A percentile compares a stretch with the other conserved stretches of the same genome.
Evolutionary conservation across 495 filamentous ascomycete genomes (phyloP).

Genomic region (Penicillium malachiteum): DNA sequence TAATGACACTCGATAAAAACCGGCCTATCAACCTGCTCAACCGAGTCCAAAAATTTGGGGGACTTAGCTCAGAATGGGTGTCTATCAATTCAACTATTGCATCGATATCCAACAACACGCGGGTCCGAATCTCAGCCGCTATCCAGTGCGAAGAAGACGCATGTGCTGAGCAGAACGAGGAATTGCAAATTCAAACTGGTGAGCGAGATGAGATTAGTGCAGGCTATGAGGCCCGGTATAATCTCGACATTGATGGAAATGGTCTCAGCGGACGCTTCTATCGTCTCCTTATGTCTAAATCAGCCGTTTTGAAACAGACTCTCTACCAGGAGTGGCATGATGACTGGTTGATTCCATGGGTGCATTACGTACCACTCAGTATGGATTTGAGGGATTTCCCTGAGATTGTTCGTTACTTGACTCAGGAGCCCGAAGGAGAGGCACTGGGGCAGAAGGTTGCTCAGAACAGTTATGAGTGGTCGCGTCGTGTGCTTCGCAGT

Average conservation of each 20-base stretch:
- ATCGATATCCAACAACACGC: too few relatives aligned
- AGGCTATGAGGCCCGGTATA: conserved; percentile 16
- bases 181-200: conserved; percentile 3
- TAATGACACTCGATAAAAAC: too few relatives aligned
- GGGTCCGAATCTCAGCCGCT: too few relatives aligned
- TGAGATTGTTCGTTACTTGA: conserved; percentile 41
- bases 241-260: conserved; percentile 58
- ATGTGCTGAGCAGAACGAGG: conserved; percentile 8
- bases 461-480: conserved; percentile 42
- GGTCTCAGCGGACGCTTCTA: conserved; percentile 52
- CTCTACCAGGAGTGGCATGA: conserved; percentile 59
- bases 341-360: conserved; percentile 52
- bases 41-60: too few relatives aligned
- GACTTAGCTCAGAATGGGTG: too few relatives aligned
- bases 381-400: conserved; percentile 43
- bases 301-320: conserved; percentile 46
- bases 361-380: conserved; percentile 53
- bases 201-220: conserved; percentile 4
- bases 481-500: conserved; percentile 28
- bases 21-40: too few relatives aligned
- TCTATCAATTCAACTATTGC: too few relatives aligned
- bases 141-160: conserved; percentile 7
- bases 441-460: conserved; percentile 37
- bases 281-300: conserved; percentile 42
- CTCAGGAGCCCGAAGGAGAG: conserved; percentile 31